Base-by-base conservation (phyloP, 768 basidiomycete species). In the Lepiota venenata region DNA sequence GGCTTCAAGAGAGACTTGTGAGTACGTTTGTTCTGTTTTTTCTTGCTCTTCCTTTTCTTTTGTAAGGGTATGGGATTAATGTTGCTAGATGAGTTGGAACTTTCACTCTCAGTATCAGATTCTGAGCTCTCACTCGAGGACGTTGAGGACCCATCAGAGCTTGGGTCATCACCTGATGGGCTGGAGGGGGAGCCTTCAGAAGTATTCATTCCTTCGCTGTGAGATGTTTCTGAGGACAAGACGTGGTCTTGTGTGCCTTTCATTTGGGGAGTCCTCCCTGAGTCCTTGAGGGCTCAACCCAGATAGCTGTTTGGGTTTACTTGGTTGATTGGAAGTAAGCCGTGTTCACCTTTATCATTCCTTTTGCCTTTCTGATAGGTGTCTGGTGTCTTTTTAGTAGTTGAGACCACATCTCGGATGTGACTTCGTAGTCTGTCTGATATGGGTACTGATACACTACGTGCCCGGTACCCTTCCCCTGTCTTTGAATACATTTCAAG, bases 1-100 rank as follows among this genome's bases (percentile, higher is more conserved):
- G 63, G 66, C 43, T 65, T 66, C 16, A 69, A 37, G 15, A 59
- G 45, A 1, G 42, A 49, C 29, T 51, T 56, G n/a, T 29, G 27
- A 8, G 4, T 18, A 21, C 18, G 9, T 50, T n/a, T 37, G 7
- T 37, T 7, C 25, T 46, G 15, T 22, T 21, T 15, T 36, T 37
- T 9, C 7, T 53, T 5, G 8, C 20, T 3, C 10, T 37, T 27
- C 2, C 37, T 56, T 39, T 44, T 56, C 21, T 11, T 21, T 25
- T 38, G 14, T 14, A 32, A 32, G 47, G 47, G 9, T 5, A n/a
- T 29, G 2, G 20, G 16, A 4, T 18, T 18, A 45, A 4, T 29
- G 8, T 29, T 8, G 3, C 8, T 8, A 29, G 27, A n/a, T n/a
- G n/a, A n/a, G n/a, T n/a, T n/a, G n/a, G n/a, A n/a, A n/a, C n/a